Evolutionary conservation across 139 green algal genomes (phyloP), one percentile per base, ranked within the genome.

Genomic region (Chlamydomonas eustigma): DNA sequence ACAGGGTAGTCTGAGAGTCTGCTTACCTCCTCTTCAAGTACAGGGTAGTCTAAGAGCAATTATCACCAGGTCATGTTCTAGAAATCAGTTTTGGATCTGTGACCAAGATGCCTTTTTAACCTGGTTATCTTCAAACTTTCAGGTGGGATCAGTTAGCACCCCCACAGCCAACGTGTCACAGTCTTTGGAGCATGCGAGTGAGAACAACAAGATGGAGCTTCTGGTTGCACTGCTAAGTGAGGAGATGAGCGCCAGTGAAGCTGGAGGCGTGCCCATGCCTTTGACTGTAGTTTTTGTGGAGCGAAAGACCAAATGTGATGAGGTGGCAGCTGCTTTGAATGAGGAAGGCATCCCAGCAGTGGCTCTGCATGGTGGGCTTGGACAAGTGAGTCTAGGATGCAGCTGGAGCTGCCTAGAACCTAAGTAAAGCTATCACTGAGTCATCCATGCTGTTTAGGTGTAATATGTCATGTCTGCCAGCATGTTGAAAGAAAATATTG

Each of bases 211-310:
- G 50, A 50, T 39, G 33, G 50, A 70, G 50, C 33, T 73, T 58
- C 63, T 73, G 34, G 63, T 73, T 63, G 74, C 51, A 18, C 4
- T 78, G 37, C 74, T 78, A 2, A 50, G 69, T 4, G 71, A 82
- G 38, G 77, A 82, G 63, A 58, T 50, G 35, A 38, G 32, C 2
- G 35, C 37, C 3, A 66, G 65, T 44, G 30, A 2, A 25, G 22
- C 30, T 24, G 82, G 82, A 18, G 85, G 87, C 3, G 84, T 88
- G 12, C 63, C 69, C 24, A 89, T 91, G 84, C 89, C 89, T 2
- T 86, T 97, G 0, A 95, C 91, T 34, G 91, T 97, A 33, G 87
- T 97, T 58, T 97, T 97, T 75, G 91, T 96, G 28, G 92, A 97
- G 83, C 84, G 91, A 35, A 97, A 97, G 84, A 83, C 80, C 8